phyloP scores from a whole-genome alignment of 768 basidiomycete species.

The Boletus pseudopeckii region DNA sequence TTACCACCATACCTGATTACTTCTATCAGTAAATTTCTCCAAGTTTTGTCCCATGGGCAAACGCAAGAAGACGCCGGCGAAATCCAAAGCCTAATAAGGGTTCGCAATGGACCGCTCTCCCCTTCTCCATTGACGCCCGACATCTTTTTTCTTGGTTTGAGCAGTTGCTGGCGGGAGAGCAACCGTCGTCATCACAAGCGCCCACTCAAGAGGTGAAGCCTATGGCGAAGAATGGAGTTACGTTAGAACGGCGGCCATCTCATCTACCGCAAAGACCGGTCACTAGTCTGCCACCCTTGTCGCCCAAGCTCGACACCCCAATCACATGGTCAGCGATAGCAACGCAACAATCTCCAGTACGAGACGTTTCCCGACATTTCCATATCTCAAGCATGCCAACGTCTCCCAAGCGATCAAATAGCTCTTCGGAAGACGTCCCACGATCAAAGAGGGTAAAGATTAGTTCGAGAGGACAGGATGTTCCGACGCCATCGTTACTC shows the following conservation, averaged over 20 bases:
- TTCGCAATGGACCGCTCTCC: slow-evolving; percentile 49
- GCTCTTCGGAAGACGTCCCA: slow-evolving; percentile 30
- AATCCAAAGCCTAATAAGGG: slow-evolving; percentile 48
- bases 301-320: slow-evolving; percentile 13
- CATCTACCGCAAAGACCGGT: slow-evolving; percentile 28
- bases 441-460: slow-evolving; percentile 35
- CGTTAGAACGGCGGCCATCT: slow-evolving; percentile 23
- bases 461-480: slow-evolving; percentile 26
- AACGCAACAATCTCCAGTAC: slow-evolving; percentile 8
- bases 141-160: slow-evolving; percentile 40
- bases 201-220: slow-evolving; percentile 11
- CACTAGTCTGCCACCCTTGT: slow-evolving; percentile 9
- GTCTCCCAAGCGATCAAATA: slow-evolving; percentile 26
- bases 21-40: slow-evolving; percentile 31
- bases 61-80: slow-evolving; percentile 26
- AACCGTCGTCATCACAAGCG: slow-evolving; percentile 16
- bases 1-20: slow-evolving; percentile 39
- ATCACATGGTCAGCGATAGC: slow-evolving; percentile 11
- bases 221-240: slow-evolving; percentile 11
- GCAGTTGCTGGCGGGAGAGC: slow-evolving; percentile 38
- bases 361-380: slow-evolving; percentile 11
- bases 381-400: slow-evolving; percentile 6
- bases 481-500: slow-evolving; percentile 38
- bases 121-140: slow-evolving; percentile 38
- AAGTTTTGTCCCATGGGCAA: slow-evolving; percentile 24